These are phyloP conservation scores for Penicillium herquei DNA, from an alignment of 495 filamentous ascomycete species.

Conservation along the genomic window DNA sequence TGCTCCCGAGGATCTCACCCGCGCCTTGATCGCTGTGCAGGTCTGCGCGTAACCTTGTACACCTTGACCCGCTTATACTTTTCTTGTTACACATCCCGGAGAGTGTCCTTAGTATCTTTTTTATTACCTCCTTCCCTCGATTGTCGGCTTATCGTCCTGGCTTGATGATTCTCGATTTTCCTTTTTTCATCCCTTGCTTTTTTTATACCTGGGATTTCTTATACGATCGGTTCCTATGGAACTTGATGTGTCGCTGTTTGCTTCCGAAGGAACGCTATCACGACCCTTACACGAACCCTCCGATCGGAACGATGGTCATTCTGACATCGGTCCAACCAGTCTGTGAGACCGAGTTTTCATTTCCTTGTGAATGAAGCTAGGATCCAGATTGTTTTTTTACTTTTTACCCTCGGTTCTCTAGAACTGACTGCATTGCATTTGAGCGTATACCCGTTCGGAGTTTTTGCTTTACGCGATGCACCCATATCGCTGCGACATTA, in stretches of 20 bases:
- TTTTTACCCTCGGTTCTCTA: slow-evolving; percentile 2
- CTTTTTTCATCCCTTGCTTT: background rate
- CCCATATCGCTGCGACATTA: slow-evolving; percentile 3
- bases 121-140: background rate
- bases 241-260: background rate
- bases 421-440: slow-evolving; percentile 24
- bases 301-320: background rate
- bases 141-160: slow-evolving; percentile 1
- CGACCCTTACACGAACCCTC: background rate
- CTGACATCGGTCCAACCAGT: background rate
- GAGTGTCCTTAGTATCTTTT: slow-evolving; percentile 14
- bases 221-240: background rate
- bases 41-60: slow-evolving; percentile 30
- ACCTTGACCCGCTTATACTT: background rate
- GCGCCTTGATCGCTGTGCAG: slow-evolving; percentile 44
- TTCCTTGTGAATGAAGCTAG: background rate
- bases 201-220: background rate
- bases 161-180: slow-evolving; percentile 15
- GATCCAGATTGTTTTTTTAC: background rate
- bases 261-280: background rate
- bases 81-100: slow-evolving; percentile 16
- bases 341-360: background rate
- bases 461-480: slow-evolving; percentile 10
- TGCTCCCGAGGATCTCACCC: slow-evolving; percentile 40
- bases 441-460: slow-evolving; percentile 36